Percentiles rank a stretch among this genome's conserved stretches.
Conservation (phyloP, 129 eudicot species). For the Silybum marianum region DNA sequence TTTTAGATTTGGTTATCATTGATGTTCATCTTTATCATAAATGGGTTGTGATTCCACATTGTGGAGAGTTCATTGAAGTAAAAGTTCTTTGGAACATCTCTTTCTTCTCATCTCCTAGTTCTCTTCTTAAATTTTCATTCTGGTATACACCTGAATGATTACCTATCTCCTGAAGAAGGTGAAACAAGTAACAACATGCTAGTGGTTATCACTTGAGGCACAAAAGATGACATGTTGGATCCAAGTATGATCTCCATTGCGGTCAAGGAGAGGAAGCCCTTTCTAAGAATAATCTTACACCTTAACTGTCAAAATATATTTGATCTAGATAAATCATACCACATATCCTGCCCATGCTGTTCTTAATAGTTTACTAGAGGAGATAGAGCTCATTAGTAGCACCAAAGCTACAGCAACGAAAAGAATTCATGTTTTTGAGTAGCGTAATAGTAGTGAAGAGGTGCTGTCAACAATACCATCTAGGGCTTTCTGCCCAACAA, state of each 20-base stretch:
- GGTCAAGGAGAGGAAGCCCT: background rate
- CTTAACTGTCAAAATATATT: background rate
- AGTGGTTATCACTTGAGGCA: background rate
- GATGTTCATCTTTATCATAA: no score
- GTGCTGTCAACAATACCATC: background rate
- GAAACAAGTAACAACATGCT: background rate
- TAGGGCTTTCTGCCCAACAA: background rate
- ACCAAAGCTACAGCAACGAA: background rate
- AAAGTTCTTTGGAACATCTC: no score
- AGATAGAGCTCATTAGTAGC: background rate
- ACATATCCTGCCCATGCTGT: background rate
- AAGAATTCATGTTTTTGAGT: conserved; percentile 5
- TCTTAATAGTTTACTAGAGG: background rate
- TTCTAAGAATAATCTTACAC: background rate
- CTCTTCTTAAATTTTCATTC: no score
- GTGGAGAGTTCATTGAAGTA: no score
- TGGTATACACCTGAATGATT: no score
- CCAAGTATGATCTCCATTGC: background rate
- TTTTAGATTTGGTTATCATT: no score
- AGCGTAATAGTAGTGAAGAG: background rate
- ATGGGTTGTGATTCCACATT: no score
- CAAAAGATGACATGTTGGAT: background rate
- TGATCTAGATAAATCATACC: background rate
- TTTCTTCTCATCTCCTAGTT: no score
- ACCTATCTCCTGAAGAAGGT: no score